These are phyloP conservation scores for Hygrophoropsis aurantiaca DNA, from an alignment of 768 basidiomycete species.

Conservation along the genomic window DNA sequence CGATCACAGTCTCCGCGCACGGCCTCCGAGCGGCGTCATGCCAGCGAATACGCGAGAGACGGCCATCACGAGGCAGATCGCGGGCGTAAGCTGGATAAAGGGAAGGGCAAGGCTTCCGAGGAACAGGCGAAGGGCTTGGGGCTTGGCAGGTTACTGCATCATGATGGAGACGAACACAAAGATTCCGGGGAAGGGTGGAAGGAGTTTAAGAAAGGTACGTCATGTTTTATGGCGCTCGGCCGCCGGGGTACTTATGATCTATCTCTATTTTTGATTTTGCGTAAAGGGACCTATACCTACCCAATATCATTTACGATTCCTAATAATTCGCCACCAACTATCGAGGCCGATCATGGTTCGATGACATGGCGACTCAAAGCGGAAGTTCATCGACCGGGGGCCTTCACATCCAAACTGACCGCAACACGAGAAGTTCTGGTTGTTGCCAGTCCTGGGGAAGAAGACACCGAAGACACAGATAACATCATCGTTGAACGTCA, in stretches of 20 bases:
- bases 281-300: slow-evolving; percentile 84
- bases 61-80: slow-evolving; percentile 10
- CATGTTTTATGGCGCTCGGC: neutral
- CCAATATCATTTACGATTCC: slow-evolving; percentile 92
- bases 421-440: slow-evolving; percentile 73
- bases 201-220: slow-evolving; percentile 82
- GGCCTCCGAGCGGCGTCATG: slow-evolving; percentile 4
- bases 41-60: slow-evolving; percentile 13
- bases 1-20: slow-evolving; percentile 45
- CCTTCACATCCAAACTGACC: slow-evolving; percentile 70
- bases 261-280: neutral
- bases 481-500: slow-evolving; percentile 82
- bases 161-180: slow-evolving; percentile 40
- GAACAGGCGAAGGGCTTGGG: slow-evolving; percentile 24
- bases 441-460: slow-evolving; percentile 73
- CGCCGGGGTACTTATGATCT: slow-evolving; percentile 3
- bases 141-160: slow-evolving; percentile 41
- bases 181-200: slow-evolving; percentile 65
- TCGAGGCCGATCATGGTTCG: slow-evolving; percentile 72
- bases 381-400: slow-evolving; percentile 78
- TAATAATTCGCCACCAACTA: slow-evolving; percentile 70
- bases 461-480: slow-evolving; percentile 80
- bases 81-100: slow-evolving; percentile 37
- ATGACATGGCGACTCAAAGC: slow-evolving; percentile 82
- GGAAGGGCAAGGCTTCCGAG: slow-evolving; percentile 1